phyloP scores from a whole-genome alignment of 345 rosid genomes.

The Triadica sebifera region DNA sequence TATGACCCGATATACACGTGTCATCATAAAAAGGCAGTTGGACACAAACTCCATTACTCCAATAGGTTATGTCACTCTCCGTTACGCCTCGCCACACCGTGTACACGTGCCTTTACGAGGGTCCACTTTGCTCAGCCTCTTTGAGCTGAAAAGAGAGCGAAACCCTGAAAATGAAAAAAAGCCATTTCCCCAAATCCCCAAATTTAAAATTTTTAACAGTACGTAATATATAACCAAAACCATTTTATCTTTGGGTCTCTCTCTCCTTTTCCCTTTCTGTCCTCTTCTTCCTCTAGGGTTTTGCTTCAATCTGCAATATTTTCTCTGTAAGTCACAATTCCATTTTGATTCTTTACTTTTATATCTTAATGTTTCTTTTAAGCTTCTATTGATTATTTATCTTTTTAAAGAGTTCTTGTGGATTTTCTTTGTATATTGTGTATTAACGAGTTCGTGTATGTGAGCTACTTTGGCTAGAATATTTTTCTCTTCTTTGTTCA shows the following conservation, averaged over 20 bases:
- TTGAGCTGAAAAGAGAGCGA: background rate
- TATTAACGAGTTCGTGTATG: background rate
- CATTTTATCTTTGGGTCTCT: conserved; percentile 11
- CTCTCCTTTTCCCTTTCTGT: background rate
- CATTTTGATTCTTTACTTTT: background rate
- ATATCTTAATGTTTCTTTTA: background rate
- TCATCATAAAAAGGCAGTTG: background rate
- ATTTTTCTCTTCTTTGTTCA: background rate
- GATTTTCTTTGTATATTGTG: too few relatives aligned
- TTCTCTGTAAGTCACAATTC: conserved; percentile 10
- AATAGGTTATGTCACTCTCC: background rate
- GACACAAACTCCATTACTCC: background rate
- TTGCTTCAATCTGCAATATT: background rate
- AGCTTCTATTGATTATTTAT: background rate
- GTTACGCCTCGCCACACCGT: background rate
- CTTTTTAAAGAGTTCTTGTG: background rate
- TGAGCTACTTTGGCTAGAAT: background rate
- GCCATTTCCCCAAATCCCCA: background rate
- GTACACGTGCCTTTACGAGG: background rate
- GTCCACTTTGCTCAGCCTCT: background rate
- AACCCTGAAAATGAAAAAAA: too few relatives aligned
- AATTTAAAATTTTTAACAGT: background rate
- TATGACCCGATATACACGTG: background rate
- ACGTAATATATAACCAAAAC: background rate
- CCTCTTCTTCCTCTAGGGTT: conserved; percentile 19